Base-by-base conservation (phyloP, 257 asterid genomes). In the Lantana camara region DNA sequence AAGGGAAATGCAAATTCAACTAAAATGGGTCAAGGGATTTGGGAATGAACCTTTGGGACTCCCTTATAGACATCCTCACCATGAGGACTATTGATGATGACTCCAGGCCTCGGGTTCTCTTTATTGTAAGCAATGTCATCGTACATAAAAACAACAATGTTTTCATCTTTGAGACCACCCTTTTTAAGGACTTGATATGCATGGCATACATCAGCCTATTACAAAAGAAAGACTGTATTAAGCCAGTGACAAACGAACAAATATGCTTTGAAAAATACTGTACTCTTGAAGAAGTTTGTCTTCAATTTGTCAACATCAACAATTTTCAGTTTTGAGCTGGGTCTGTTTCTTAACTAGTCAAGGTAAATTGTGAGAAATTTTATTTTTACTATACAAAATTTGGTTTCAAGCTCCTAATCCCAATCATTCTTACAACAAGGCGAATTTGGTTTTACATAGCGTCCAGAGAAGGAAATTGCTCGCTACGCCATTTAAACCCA, bases 101-200 rank as follows among this genome's bases (percentile, higher is more conserved):
- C 85, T 66, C 99, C 99, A 65, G 83, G 90, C 73, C 97, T 85
- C 7, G 99, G 99, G 63, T 93, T 93, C 71, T 90, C 97, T 64
- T 54, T 67, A 64, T 83, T 68, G 78, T 81, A 37, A 15, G 99
- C 99, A 82, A 93, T 87, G 71, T 93, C 99, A 74, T 93, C 97
- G 11, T 90, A 93, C 97, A 90, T 93, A 61, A 93, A 84, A 46
- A 93, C 96, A 59, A 93, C 67, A 67, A 93, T 93, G 63, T 93
- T 83, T 74, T 93, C 99, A 68, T 93, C 99, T 60, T 84, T 90
- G 45, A 93, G 86, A 60, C 99, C 99, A 20, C 97, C 97, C 66
- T 63, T 79, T 79, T 81, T 93, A 32, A 93, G 80, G 58, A 88
- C 71, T 83, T 93, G 97, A 75, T 90, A 93, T 17, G 99, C 96